phyloP scores from a whole-genome alignment of 345 rosid species.

The Schrenkiella parvula region DNA sequence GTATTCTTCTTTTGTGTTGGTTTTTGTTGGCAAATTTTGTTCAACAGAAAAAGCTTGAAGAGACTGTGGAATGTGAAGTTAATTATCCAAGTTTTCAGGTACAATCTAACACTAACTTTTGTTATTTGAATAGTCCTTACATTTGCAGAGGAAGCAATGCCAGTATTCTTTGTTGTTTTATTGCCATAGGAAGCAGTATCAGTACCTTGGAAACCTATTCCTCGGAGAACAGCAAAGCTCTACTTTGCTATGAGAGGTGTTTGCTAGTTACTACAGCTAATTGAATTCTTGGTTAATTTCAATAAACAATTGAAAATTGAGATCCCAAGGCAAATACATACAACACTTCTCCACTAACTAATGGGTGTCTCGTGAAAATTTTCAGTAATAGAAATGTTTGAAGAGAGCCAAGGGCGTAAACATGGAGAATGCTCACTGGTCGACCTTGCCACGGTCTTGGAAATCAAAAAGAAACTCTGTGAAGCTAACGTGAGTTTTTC shows the following conservation, averaged over 20 bases:
- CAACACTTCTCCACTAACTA: neutral
- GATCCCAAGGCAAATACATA: neutral
- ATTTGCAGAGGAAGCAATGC: neutral
- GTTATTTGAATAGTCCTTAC: neutral
- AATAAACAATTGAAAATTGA: neutral
- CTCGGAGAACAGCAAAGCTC: conserved; percentile 67
- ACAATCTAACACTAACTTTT: neutral
- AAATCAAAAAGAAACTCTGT: conserved; percentile 64
- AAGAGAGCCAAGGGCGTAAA: conserved; percentile 55
- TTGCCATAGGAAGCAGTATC: conserved; percentile 65
- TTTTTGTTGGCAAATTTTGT: neutral
- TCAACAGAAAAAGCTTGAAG: conserved; percentile 68
- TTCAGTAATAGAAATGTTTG: conserved; percentile 76
- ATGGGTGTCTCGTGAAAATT: neutral
- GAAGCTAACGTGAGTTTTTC: conserved; percentile 51
- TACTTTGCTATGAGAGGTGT: conserved; percentile 86
- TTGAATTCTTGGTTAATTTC: neutral
- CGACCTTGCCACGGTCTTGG: conserved; percentile 62
- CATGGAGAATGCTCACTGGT: conserved; percentile 47
- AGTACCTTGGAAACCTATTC: conserved; percentile 77
- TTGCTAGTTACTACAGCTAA: neutral
- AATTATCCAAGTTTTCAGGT: conserved; percentile 85
- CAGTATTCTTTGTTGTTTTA: neutral
- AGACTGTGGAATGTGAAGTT: conserved; percentile 53
- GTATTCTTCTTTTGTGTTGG: neutral